Evolutionary conservation across 2,329 filamentous ascomycete genomes (phyloP).

Genomic region (Ophiostoma sp.): DNA sequence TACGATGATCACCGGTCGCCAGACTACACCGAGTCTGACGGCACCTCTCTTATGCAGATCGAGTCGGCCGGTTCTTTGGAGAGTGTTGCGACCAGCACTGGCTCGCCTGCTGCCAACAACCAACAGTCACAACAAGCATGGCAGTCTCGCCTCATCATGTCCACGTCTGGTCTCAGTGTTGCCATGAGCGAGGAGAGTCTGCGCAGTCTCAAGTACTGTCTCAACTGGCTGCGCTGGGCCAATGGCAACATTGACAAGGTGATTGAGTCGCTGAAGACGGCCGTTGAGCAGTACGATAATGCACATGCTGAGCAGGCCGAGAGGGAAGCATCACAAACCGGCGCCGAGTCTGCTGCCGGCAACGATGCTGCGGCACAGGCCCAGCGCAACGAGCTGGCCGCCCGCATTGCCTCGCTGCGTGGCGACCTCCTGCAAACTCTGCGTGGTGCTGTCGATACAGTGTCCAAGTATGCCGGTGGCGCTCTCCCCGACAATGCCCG

Average conservation of each 20-base stretch:
- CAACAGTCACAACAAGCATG: conserved; percentile 46
- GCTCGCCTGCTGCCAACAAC: conserved; percentile 15
- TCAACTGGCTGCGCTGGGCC: conserved; percentile 76
- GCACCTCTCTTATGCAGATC: conserved; percentile 34
- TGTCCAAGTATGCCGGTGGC: conserved; percentile 88
- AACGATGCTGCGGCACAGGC: conserved; percentile 25
- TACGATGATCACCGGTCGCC: conserved; percentile 80
- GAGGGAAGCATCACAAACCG: background rate
- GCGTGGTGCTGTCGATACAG: conserved; percentile 77
- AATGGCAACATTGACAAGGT: conserved; percentile 78
- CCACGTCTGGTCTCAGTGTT: conserved; percentile 85
- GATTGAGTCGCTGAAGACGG: conserved; percentile 70
- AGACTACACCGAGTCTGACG: conserved; percentile 64
- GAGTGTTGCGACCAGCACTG: background rate
- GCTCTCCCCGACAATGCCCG: conserved; percentile 87
- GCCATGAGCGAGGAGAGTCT: conserved; percentile 90
- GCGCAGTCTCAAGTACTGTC: conserved; percentile 78
- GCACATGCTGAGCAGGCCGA: conserved; percentile 30
- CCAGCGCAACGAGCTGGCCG: conserved; percentile 53
- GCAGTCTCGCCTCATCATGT: conserved; percentile 83
- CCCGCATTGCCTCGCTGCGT: conserved; percentile 67
- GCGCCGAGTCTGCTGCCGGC: conserved; percentile 27
- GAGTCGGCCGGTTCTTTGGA: conserved; percentile 18
- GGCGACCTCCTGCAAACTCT: conserved; percentile 75
- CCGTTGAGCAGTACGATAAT: conserved; percentile 78